Percentiles rank a stretch among this genome's conserved stretches.
Conservation (phyloP, 2,329 filamentous ascomycete genomes). For the Dactylellina haptotyla region DNA sequence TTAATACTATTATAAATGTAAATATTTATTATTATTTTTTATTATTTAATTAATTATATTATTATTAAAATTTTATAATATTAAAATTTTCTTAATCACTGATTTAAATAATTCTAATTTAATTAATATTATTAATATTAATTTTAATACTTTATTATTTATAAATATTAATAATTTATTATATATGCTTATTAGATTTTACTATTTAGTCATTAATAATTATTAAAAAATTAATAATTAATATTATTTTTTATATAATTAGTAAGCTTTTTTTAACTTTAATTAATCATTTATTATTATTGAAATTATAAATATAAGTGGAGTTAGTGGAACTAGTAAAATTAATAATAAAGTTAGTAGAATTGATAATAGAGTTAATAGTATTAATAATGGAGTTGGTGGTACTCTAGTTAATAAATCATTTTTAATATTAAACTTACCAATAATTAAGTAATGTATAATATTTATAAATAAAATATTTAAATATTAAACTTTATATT, state of each 20-base stretch:
- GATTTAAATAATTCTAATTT: neutral
- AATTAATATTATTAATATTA: neutral
- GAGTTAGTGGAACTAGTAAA: too few relatives aligned
- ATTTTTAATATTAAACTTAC: too few relatives aligned
- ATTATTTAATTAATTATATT: neutral
- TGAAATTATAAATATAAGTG: too few relatives aligned
- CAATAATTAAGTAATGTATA: too few relatives aligned
- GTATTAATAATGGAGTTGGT: too few relatives aligned
- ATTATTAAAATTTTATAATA: neutral
- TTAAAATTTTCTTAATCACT: neutral
- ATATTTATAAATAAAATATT: neutral
- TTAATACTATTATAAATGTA: neutral
- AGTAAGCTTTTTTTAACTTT: too few relatives aligned
- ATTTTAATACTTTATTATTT: neutral
- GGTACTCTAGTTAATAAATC: too few relatives aligned
- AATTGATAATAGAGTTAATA: too few relatives aligned
- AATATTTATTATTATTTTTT: neutral
- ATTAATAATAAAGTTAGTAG: too few relatives aligned
- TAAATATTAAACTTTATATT: neutral
- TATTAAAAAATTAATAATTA: too few relatives aligned
- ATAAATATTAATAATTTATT: neutral
- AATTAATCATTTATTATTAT: too few relatives aligned
- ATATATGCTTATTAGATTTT: neutral
- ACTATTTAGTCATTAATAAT: neutral
- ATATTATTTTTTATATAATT: too few relatives aligned